Percentiles rank a stretch among this genome's conserved stretches.
These are phyloP conservation scores for Fusarium drepaniforme DNA, from an alignment of 2,329 filamentous ascomycete species.

Conservation along the genomic window DNA sequence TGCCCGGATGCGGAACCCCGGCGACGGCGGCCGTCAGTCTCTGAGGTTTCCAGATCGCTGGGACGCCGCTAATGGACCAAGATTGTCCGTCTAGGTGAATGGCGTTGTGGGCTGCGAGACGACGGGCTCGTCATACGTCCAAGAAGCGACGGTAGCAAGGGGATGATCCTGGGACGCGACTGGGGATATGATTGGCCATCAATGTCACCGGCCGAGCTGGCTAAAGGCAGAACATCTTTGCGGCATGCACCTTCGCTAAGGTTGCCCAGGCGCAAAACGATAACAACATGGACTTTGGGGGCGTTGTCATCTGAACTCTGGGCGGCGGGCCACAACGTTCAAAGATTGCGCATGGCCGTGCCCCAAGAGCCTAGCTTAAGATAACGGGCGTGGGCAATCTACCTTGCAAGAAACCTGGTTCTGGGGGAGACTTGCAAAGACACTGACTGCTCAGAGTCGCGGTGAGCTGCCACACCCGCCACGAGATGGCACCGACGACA, in stretches of 20 bases:
- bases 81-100: slow-evolving; percentile 26
- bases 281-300: not conserved
- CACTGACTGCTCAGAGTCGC: slow-evolving; percentile 3
- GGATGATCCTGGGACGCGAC: not conserved
- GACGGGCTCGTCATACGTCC: slow-evolving; percentile 30
- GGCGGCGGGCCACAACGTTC: not conserved
- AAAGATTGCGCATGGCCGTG: slow-evolving; percentile 1
- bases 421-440: not conserved
- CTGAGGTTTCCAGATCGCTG: slow-evolving; percentile 44
- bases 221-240: slow-evolving; percentile 8
- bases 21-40: slow-evolving; percentile 32
- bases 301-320: not conserved
- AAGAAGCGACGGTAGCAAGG: slow-evolving; percentile 15
- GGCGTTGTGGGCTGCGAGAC: slow-evolving; percentile 27
- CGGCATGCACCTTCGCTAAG: not conserved
- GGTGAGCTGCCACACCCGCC: slow-evolving; percentile 34
- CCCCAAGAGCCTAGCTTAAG: not conserved
- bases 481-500: slow-evolving; percentile 44
- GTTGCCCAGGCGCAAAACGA: not conserved
- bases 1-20: slow-evolving; percentile 26
- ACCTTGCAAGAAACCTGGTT: not conserved
- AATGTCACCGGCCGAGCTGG: not conserved
- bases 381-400: not conserved
- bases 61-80: slow-evolving; percentile 44
- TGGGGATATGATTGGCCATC: slow-evolving; percentile 1